Evolutionary conservation across 2,329 filamentous ascomycete genomes (phyloP), one percentile per base, ranked within the genome.

Genomic region (Pseudovirgaria hyperparasitica): DNA sequence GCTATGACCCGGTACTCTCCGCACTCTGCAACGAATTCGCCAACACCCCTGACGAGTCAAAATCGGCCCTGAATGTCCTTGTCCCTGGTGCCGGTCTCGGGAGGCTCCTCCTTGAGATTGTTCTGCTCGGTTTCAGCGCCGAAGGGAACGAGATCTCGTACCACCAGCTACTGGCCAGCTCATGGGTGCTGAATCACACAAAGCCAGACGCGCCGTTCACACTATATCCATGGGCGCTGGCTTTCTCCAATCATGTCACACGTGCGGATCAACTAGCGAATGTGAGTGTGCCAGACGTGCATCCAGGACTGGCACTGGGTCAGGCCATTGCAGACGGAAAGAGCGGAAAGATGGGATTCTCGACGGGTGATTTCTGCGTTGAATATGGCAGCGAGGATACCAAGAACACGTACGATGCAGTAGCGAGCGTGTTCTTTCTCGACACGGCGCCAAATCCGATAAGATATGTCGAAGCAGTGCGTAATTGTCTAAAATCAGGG

Each of bases 71-170:
- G 25, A 72, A 64, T 23, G 73, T 98, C 1, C 67, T 98, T 1
- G 76, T 96, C 0, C 90, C 90, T 0, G 90, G 90, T 0, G 86
- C 87, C 4, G 90, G 90, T 0, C 62, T 98, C 2, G 90, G 84
- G 3, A 70, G 90, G 9, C 62, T 96, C 2, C 82, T 96, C 1
- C 92, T 92, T 43, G 90, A 98, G 23, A 63, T 96, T 9, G 84
- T 77, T 47, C 60, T 60, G 16, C 62, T 60, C 1, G 86, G 90
- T 8, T 92, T 75, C 51, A 59, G 69, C 8, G 70, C 74, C 1
- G 85, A 94, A 52, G 87, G 87, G 16, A 96, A 94, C 47, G 62
- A 98, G 55, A 92, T 96, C 35, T 94, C 86, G 3, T 96, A 92
- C 47, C 90, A 98, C 52, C 84, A 93, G 50, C 70, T 98, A n/a